Percentiles rank a stretch among this genome's conserved stretches.
These are phyloP conservation scores for Oehlia diaphana DNA, from an alignment of 192 early-diverging fungal species.

Conservation along the genomic window DNA sequence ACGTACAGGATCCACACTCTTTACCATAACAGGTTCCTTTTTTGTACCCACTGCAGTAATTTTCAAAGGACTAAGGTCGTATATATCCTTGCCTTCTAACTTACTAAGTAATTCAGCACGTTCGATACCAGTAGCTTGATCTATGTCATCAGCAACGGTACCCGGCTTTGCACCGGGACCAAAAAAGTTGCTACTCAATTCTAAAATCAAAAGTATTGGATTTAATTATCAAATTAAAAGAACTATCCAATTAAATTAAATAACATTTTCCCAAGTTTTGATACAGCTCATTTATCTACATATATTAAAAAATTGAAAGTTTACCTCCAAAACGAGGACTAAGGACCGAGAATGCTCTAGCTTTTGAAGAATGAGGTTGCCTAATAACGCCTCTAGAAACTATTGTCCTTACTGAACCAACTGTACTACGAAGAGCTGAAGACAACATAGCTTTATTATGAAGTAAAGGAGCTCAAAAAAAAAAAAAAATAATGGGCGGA, in stretches of 20 bases:
- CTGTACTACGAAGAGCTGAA: neutral
- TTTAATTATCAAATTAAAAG: neutral
- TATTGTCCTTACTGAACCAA: neutral
- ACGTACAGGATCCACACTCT: constrained; percentile 75
- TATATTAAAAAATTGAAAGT: neutral
- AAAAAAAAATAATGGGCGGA: no score
- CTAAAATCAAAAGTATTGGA: neutral
- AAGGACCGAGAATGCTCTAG: constrained; percentile 10
- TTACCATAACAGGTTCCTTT: constrained; percentile 84
- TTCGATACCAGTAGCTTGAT: constrained; percentile 88
- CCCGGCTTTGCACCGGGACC: constrained; percentile 74
- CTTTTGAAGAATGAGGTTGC: neutral
- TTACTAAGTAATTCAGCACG: constrained; percentile 85
- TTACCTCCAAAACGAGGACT: constrained; percentile 19
- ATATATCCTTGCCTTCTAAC: constrained; percentile 86
- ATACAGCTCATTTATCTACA: no score
- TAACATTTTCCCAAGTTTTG: no score
- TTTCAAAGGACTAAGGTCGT: constrained; percentile 79
- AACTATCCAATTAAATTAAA: neutral
- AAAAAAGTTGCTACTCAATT: neutral
- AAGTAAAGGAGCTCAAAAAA: no score
- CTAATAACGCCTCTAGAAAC: neutral
- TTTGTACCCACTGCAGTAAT: constrained; percentile 76
- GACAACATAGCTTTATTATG: constrained; percentile 3
- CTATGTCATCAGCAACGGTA: constrained; percentile 78